phyloP scores from a whole-genome alignment of 345 rosid species.

The Sonneratia alba region DNA sequence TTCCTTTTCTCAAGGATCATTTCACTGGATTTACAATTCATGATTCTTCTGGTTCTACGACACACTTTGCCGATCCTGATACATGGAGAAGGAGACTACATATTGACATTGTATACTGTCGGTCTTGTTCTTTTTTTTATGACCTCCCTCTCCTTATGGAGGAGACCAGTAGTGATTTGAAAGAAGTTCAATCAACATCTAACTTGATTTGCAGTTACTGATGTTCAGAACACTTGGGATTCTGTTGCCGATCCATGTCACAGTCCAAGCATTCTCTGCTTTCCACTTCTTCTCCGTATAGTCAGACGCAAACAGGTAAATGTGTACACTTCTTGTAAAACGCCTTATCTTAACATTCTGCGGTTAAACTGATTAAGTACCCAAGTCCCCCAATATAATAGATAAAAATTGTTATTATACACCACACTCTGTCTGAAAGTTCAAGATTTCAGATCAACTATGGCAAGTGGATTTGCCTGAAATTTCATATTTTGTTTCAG shows the following conservation, averaged over 20 bases:
- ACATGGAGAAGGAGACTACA: constrained; percentile 38
- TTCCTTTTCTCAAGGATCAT: neutral
- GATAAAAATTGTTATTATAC: neutral
- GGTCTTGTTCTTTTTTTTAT: constrained; percentile 9
- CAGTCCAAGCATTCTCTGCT: constrained; percentile 37
- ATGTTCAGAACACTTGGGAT: constrained; percentile 49
- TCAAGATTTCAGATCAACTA: neutral
- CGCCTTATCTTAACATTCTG: no score
- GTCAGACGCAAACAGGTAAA: no score
- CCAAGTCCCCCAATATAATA: neutral
- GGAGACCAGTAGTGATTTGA: no score
- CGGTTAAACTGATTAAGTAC: constrained; percentile 22
- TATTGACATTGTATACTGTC: constrained; percentile 40
- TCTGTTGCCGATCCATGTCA: constrained; percentile 47
- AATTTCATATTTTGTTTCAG: no score
- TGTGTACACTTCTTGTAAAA: no score
- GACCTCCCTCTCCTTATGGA: neutral
- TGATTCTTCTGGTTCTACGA: constrained; percentile 55
- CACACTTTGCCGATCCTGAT: constrained; percentile 55
- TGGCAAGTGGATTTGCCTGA: no score
- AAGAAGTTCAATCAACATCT: neutral
- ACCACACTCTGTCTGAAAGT: no score
- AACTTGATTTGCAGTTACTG: constrained; percentile 33
- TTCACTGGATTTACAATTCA: constrained; percentile 35
- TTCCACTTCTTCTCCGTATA: constrained; percentile 30